Conservation (phyloP, 345 rosid genomes). For the Pugionium cornutum region DNA sequence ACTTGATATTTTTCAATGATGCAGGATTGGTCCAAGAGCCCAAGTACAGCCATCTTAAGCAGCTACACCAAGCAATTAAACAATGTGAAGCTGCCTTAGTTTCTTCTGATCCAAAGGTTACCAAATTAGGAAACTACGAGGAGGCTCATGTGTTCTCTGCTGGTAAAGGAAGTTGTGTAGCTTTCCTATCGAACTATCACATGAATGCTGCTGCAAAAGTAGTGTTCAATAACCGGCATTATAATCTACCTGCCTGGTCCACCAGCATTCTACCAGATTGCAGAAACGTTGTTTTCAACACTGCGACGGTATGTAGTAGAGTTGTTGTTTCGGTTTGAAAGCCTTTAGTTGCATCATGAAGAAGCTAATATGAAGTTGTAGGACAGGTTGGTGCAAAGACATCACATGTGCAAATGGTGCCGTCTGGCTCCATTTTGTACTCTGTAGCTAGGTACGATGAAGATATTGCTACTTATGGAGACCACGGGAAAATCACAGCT, state of each 20-base stretch:
- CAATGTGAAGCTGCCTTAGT: slow-evolving; percentile 77
- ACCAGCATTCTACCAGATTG: slow-evolving; percentile 95
- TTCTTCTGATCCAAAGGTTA: slow-evolving; percentile 71
- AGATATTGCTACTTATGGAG: slow-evolving; percentile 62
- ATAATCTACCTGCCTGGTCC: slow-evolving; percentile 89
- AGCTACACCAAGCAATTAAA: slow-evolving; percentile 82
- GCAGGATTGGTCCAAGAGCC: slow-evolving; percentile 86
- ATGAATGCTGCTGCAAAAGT: slow-evolving; percentile 60
- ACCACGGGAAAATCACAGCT: slow-evolving; percentile 53
- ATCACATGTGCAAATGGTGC: slow-evolving; percentile 57
- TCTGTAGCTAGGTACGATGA: slow-evolving; percentile 79
- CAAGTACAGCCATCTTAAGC: slow-evolving; percentile 85
- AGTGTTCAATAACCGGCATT: slow-evolving; percentile 59
- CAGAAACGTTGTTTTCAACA: slow-evolving; percentile 66
- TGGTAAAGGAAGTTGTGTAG: slow-evolving; percentile 64
- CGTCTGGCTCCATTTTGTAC: slow-evolving; percentile 49
- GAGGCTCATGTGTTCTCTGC: slow-evolving; percentile 84
- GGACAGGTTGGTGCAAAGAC: slow-evolving; percentile 68
- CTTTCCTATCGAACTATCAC: slow-evolving; percentile 77
- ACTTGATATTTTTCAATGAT: neutral
- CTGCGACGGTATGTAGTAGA: slow-evolving; percentile 57
- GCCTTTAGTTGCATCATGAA: neutral
- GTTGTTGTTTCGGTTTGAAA: neutral
- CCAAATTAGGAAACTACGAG: slow-evolving; percentile 74
- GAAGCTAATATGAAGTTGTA: slow-evolving; percentile 9